Evolutionary conservation across 208 protist species (phyloP).

Genomic region (Wallacemonas rigidus): DNA sequence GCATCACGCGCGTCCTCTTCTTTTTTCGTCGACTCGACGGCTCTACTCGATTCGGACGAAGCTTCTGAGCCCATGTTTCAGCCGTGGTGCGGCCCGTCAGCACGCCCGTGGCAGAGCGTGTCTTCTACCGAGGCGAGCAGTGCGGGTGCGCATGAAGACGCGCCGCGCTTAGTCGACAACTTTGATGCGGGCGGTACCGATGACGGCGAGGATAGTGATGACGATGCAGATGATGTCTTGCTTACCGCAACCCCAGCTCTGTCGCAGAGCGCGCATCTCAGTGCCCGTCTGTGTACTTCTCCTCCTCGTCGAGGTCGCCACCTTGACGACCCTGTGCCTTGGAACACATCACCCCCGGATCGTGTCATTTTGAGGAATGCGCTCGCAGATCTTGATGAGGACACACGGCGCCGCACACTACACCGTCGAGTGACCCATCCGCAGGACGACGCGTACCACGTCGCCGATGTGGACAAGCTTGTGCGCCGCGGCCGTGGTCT

Average conservation of each 20-base stretch:
- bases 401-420: background rate
- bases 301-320: background rate
- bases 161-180: too few relatives aligned
- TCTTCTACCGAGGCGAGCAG: too few relatives aligned
- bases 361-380: background rate
- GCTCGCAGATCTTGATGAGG: background rate
- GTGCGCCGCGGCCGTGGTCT: background rate
- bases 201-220: background rate
- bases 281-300: too few relatives aligned
- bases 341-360: background rate
- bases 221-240: background rate
- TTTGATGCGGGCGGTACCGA: background rate
- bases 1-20: background rate
- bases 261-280: too few relatives aligned
- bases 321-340: background rate
- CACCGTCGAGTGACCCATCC: background rate
- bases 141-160: too few relatives aligned
- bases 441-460: background rate
- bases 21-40: background rate
- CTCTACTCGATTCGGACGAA: slow-evolving; percentile 1
- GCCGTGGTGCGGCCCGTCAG: background rate
- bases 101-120: background rate
- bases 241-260: too few relatives aligned
- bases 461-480: slow-evolving; percentile 9
- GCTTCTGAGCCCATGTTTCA: background rate